Evolutionary conservation across 2,329 filamentous ascomycete genomes (phyloP), one percentile per base, ranked within the genome.

Genomic region (Pseudogymnoascus destructans): DNA sequence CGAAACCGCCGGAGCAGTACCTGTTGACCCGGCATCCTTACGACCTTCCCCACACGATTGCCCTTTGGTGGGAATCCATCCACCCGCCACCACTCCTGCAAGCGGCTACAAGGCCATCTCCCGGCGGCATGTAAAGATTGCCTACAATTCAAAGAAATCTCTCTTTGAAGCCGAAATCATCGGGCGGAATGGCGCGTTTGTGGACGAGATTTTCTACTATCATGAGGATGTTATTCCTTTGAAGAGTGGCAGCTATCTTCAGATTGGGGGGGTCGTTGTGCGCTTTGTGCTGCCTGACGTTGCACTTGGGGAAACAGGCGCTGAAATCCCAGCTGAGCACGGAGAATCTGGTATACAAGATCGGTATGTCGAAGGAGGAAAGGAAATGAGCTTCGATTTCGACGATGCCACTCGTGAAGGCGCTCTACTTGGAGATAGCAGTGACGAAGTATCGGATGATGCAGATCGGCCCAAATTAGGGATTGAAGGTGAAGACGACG

Each of bases 331-430:
- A 42, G 63, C 65, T 1, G 73, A 74, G 25, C 69, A 75, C 15
- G 77, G 80, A 58, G 73, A 75, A 46, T 70, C 71, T 3, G 72
- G 73, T 27, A 73, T 72, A 52, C 77, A 76, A 61, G 74, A 72
- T 63, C 72, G 74, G 30, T 76, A 78, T 64, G 77, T 76, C 7
- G 75, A 79, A 57, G 79, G 79, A 32, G 80, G 80, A 58, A 85
- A 85, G 66, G 78, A 84, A 63, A 88, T 88, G 82, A 87, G 84
- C 68, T 84, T 87, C 61, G 82, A 85, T 58, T 88, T 88, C 64
- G 82, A 86, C 66, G 79, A 80, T 66, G 77, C 79, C 0, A 76
- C 80, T 60, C 79, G 79, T 38, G 75, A 78, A 59, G 80, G 76
- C 32, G 77, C 80, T 57, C 68, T 72, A 38, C 74, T 78, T 40